A percentile compares a stretch with the other conserved stretches of the same genome.
Conservation (phyloP, 202 grass and related monocot genomes). For the Elaeis oleifera region DNA sequence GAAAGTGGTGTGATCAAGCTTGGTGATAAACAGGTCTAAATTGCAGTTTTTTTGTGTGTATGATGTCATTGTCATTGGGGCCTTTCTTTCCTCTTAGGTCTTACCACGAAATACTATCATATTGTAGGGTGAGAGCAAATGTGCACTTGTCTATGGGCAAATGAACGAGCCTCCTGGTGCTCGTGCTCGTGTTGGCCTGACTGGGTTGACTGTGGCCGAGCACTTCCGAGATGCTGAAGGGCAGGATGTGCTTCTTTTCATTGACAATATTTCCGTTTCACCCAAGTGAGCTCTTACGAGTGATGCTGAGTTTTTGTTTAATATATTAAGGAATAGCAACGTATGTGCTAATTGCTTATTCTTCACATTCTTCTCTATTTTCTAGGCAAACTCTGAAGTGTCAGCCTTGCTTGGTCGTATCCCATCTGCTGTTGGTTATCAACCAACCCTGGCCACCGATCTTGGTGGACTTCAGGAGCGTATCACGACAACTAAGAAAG, state of each 20-base stretch:
- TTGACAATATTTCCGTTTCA: conserved; percentile 20
- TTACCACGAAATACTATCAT: too few species aligned
- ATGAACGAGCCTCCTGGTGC: conserved; percentile 26
- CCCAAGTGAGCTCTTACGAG: conserved; percentile 1
- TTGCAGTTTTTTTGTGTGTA: background rate
- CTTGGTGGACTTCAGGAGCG: conserved; percentile 14
- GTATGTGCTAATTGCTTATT: background rate
- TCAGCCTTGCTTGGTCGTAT: conserved; percentile 3
- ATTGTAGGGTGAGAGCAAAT: conserved; percentile 15
- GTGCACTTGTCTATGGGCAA: conserved; percentile 20
- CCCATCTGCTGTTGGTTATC: conserved; percentile 20
- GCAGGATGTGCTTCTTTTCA: conserved; percentile 24
- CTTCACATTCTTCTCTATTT: background rate
- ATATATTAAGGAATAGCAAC: too few species aligned
- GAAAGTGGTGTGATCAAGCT: conserved; percentile 25
- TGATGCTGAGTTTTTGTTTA: too few species aligned
- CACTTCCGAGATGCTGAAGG: conserved; percentile 25
- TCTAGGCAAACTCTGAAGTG: conserved; percentile 14
- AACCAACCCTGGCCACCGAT: conserved; percentile 15
- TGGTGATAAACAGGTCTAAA: conserved; percentile 8
- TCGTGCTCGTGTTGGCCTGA: conserved; percentile 20
- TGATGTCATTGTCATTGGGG: background rate
- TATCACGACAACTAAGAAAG: conserved; percentile 19
- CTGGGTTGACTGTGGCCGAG: conserved; percentile 19
- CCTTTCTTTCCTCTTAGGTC: too few species aligned